phyloP scores from a whole-genome alignment of 352 stramenopile species.

The Phytophthora litchii region DNA sequence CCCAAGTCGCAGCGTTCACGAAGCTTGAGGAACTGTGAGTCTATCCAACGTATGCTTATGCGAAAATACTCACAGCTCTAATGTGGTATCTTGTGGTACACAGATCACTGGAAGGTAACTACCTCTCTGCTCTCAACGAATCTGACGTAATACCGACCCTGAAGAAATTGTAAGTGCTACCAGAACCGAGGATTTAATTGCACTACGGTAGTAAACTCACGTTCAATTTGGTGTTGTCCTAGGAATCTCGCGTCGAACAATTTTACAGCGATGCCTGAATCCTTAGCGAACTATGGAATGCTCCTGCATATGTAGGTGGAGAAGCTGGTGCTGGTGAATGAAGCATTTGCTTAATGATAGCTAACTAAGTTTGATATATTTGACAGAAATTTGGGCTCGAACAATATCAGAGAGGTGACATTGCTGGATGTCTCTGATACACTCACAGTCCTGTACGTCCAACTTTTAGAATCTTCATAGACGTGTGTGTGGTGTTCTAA shows the following conservation, averaged over 20 bases:
- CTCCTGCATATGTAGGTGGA: slow-evolving; percentile 25
- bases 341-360: not conserved
- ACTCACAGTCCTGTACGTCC: slow-evolving; percentile 22
- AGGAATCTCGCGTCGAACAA: slow-evolving; percentile 32
- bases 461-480: not conserved
- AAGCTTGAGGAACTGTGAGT: slow-evolving; percentile 24
- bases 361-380: not conserved
- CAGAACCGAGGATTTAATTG: not conserved
- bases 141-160: slow-evolving; percentile 21
- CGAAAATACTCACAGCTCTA: not conserved
- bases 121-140: slow-evolving; percentile 24
- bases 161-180: slow-evolving; percentile 26
- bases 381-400: slow-evolving; percentile 29
- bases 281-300: slow-evolving; percentile 6
- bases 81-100: not conserved
- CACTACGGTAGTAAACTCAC: not conserved
- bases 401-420: slow-evolving; percentile 25
- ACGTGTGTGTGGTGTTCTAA: not conserved
- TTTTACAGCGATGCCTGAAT: slow-evolving; percentile 18
- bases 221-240: slow-evolving; percentile 1
- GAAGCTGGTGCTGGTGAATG: not conserved
- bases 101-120: slow-evolving; percentile 31
- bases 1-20: slow-evolving; percentile 16
- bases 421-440: slow-evolving; percentile 10
- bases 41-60: not conserved